Base-by-base conservation (phyloP, 1,139 yeast species). In the Geotrichum fermentans region DNA sequence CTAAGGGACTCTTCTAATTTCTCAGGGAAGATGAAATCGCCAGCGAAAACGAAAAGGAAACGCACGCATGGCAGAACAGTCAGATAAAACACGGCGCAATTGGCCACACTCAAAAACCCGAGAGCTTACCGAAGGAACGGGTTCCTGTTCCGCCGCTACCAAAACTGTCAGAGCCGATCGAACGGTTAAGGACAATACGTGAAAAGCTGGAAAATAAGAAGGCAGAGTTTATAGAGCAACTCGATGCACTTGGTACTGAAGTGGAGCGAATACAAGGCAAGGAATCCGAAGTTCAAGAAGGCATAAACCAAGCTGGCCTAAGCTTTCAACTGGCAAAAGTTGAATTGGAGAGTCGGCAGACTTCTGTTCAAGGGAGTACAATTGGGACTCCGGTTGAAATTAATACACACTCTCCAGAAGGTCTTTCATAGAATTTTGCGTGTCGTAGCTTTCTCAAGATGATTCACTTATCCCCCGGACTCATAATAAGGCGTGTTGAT, bases 241-340 rank as follows among this genome's bases (percentile, higher is more conserved):
- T 55, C 16, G 50, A 39, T 4, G 45, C 36, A 14, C 38, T 48
- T 8, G 46, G 45, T 6, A 32, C 40, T 4, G 57, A 56, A 18
- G 26, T 42, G 18, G 41, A 35, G 14, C 40, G 47, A 13, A 47
- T 55, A 3, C 48, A 43, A 5, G 51, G 45, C 17, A 42, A 51
- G 30, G 53, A 52, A 37, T 40, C 18, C 1, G 41, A 36, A 22
- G 42, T 54, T 8, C 53, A 55, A 29, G 47, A 50, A 2, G 21
- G 45, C 10, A 40, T 56, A 6, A 49, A 55, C 20, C 40, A 51
- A 28, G 50, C 55, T 2, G 49, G 54, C 13, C 21, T 46, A 18
- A 47, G 30, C 20, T 40, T 39, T 42, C 42, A 49, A 18, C 43
- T 39, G 8, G 51, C 49, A 22, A 39, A 38, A 5, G 44, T 40